Conservation (phyloP, 495 filamentous ascomycete genomes). For the Neurospora sp. region DNA sequence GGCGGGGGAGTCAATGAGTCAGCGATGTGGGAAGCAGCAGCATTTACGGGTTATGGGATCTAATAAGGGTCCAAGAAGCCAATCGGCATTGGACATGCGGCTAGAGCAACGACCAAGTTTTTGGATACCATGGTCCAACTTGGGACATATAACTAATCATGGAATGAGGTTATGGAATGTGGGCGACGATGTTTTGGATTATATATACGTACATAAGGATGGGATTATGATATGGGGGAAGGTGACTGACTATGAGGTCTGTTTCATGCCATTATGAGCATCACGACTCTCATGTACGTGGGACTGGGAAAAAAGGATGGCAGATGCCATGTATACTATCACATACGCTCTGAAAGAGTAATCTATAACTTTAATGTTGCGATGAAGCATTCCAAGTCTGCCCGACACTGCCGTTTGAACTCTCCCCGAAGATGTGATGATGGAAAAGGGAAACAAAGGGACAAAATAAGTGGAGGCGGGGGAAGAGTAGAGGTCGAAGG, state of each 20-base stretch:
- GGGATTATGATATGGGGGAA: background rate
- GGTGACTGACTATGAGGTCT: background rate
- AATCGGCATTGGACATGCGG: background rate
- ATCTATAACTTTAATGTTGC: background rate
- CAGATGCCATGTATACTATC: background rate
- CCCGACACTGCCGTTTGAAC: background rate
- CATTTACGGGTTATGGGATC: background rate
- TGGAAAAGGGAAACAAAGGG: background rate
- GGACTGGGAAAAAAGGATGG: background rate
- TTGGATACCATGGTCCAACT: background rate
- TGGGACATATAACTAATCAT: background rate
- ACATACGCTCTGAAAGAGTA: background rate
- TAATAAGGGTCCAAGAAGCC: background rate
- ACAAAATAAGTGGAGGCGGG: background rate
- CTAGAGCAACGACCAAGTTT: background rate
- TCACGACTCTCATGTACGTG: background rate
- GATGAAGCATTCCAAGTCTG: background rate
- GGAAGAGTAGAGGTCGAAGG: no score
- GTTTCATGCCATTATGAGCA: background rate
- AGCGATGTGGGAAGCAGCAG: background rate
- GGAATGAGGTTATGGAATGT: background rate
- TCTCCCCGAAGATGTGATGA: background rate
- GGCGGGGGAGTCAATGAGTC: background rate
- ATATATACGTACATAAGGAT: background rate
- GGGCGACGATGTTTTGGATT: background rate